These are phyloP conservation scores for Puccinia triticina DNA, from an alignment of 1,284 basidiomycete genomes.

Conservation along the genomic window DNA sequence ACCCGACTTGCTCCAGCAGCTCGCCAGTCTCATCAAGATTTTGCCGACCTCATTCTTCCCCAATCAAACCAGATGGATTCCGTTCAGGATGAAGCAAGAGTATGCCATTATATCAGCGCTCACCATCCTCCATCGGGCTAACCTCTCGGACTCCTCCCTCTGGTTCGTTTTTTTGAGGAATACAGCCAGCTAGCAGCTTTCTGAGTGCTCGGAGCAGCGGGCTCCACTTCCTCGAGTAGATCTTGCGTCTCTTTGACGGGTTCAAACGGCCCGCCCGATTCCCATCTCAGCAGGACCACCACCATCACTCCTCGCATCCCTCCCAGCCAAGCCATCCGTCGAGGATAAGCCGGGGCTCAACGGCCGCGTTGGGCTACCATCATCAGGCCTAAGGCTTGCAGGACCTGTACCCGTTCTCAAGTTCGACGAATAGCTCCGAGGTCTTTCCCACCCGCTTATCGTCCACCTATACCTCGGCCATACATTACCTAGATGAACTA, in stretches of 20 bases:
- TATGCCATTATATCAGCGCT: too few relatives aligned
- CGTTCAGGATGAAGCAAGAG: too few relatives aligned
- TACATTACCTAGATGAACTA: slow-evolving; percentile 62
- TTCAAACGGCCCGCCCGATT: slow-evolving; percentile 10
- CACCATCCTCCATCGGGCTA: too few relatives aligned
- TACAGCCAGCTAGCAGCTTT: too few relatives aligned
- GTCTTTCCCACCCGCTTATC: not conserved
- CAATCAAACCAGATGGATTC: too few relatives aligned
- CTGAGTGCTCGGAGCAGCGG: too few relatives aligned
- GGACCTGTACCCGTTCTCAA: slow-evolving; percentile 24
- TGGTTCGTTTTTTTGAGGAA: too few relatives aligned
- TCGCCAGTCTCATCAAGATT: too few relatives aligned
- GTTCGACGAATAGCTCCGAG: slow-evolving; percentile 37
- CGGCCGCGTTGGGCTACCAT: not conserved
- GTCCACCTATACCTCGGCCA: slow-evolving; percentile 14
- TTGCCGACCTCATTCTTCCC: too few relatives aligned
- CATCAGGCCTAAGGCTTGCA: not conserved
- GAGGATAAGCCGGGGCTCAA: not conserved
- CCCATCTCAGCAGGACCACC: not conserved
- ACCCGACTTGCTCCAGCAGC: too few relatives aligned
- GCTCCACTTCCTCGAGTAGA: too few relatives aligned
- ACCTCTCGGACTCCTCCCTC: too few relatives aligned
- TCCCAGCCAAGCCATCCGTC: slow-evolving; percentile 22
- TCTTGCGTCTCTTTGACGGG: not conserved
- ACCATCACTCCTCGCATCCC: slow-evolving; percentile 44